phyloP scores from a whole-genome alignment of 1,139 yeast genomes.

The Suhomyces yuchorum region DNA sequence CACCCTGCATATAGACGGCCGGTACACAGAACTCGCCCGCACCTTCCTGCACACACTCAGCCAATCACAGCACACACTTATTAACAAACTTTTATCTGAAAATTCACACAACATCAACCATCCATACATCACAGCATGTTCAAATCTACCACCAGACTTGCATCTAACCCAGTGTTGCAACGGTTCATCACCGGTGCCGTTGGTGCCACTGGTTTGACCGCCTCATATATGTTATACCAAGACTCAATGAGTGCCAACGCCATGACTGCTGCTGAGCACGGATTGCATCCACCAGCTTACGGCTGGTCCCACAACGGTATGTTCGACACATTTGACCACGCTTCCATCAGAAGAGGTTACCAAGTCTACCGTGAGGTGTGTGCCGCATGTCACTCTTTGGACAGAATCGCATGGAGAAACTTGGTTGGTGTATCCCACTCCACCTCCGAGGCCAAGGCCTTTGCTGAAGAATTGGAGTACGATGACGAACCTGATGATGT shows the following conservation, averaged over 20 bases:
- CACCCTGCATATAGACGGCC: background rate
- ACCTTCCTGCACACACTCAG: slow-evolving; percentile 11
- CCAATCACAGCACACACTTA: slow-evolving; percentile 14
- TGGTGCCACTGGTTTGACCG: slow-evolving; percentile 68
- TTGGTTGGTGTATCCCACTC: slow-evolving; percentile 97
- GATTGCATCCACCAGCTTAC: slow-evolving; percentile 91
- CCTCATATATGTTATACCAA: slow-evolving; percentile 75
- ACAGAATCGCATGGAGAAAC: slow-evolving; percentile 98
- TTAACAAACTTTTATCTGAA: slow-evolving; percentile 13
- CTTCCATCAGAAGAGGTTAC: slow-evolving; percentile 97
- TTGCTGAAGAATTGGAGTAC: slow-evolving; percentile 96
- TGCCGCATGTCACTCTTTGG: slow-evolving; percentile 97
- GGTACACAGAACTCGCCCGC: background rate
- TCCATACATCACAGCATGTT: slow-evolving; percentile 13
- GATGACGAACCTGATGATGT: slow-evolving; percentile 99
- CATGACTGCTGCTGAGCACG: slow-evolving; percentile 99
- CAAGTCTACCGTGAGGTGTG: slow-evolving; percentile 99
- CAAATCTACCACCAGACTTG: slow-evolving; percentile 15
- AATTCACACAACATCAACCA: slow-evolving; percentile 11
- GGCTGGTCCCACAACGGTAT: slow-evolving; percentile 95
- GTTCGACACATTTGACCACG: slow-evolving; percentile 92
- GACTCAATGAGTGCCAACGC: slow-evolving; percentile 87
- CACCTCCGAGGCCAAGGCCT: slow-evolving; percentile 83
- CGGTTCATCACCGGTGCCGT: slow-evolving; percentile 64
- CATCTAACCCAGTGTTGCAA: slow-evolving; percentile 44